phyloP scores from a whole-genome alignment of 2,329 filamentous ascomycete species.

The Bipolaris gigantea region DNA sequence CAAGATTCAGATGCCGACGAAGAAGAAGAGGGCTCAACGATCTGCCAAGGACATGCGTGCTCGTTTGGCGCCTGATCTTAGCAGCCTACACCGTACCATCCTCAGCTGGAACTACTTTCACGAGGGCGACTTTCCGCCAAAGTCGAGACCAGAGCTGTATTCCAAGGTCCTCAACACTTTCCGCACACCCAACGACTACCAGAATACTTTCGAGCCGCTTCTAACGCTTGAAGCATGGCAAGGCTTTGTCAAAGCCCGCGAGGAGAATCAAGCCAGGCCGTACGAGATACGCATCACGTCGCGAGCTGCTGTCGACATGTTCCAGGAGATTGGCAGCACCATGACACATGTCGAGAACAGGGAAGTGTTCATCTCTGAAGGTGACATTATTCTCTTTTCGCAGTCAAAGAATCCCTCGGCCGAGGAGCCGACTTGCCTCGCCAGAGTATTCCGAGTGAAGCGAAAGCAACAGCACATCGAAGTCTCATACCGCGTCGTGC shows the following conservation, averaged over 20 bases:
- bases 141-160: constrained; percentile 69
- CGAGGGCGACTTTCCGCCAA: constrained; percentile 80
- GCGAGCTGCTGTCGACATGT: constrained; percentile 87
- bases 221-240: constrained; percentile 95
- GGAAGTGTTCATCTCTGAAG: constrained; percentile 74
- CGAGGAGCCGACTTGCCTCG: constrained; percentile 76
- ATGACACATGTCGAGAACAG: constrained; percentile 72
- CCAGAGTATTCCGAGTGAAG: constrained; percentile 76
- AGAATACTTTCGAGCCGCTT: constrained; percentile 85
- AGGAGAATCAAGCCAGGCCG: constrained; percentile 77
- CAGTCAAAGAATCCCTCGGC: constrained; percentile 70
- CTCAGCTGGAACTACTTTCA: constrained; percentile 96
- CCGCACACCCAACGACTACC: constrained; percentile 74
- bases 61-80: constrained; percentile 85
- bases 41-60: constrained; percentile 94
- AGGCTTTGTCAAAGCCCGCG: constrained; percentile 84
- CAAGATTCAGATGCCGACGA: constrained; percentile 67
- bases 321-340: constrained; percentile 85
- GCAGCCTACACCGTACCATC: constrained; percentile 79
- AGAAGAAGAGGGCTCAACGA: constrained; percentile 77
- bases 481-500: constrained; percentile 81
- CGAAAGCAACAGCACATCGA: constrained; percentile 82
- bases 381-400: constrained; percentile 87
- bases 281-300: constrained; percentile 88
- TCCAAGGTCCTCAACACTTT: constrained; percentile 78